Evolutionary conservation across 2,329 filamentous ascomycete genomes (phyloP).

Genomic region (Penicillium sp.): DNA sequence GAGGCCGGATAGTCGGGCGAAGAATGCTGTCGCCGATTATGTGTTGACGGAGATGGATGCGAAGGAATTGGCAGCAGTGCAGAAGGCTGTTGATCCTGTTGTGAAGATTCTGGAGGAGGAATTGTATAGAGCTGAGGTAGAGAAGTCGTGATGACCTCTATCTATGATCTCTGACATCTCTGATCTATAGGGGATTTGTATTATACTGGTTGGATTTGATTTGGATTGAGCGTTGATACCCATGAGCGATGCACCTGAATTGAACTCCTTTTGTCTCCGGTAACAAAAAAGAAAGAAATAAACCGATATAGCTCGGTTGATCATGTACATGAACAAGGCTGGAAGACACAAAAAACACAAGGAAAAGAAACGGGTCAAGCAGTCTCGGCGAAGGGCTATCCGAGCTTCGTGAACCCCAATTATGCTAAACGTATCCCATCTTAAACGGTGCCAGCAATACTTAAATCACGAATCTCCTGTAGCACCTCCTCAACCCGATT

Average conservation of each 20-base stretch:
- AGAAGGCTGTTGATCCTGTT: constrained; percentile 49
- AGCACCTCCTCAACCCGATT: constrained; percentile 90
- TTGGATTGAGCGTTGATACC: constrained; percentile 8
- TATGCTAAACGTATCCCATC: neutral
- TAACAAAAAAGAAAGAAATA: neutral
- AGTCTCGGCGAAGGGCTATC: neutral
- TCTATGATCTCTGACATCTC: neutral
- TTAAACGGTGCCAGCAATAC: constrained; percentile 75
- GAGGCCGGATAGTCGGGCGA: constrained; percentile 69
- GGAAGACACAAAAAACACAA: constrained; percentile 5
- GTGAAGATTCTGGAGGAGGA: constrained; percentile 54
- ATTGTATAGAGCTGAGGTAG: constrained; percentile 31
- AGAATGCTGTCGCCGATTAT: constrained; percentile 69
- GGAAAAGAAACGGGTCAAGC: neutral
- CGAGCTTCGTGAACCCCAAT: neutral
- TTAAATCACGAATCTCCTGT: constrained; percentile 95
- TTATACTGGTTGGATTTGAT: constrained; percentile 2
- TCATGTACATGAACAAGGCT: constrained; percentile 18
- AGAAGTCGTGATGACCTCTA: constrained; percentile 20
- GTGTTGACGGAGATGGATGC: constrained; percentile 69
- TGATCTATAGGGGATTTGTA: neutral
- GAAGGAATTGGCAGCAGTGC: constrained; percentile 53
- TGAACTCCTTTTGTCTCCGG: neutral
- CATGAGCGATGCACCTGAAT: neutral
- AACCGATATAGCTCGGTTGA: neutral